A percentile compares a stretch with the other conserved stretches of the same genome.
Conservation (phyloP, 2,329 filamentous ascomycete genomes). For the Clonostachys byssicola region DNA sequence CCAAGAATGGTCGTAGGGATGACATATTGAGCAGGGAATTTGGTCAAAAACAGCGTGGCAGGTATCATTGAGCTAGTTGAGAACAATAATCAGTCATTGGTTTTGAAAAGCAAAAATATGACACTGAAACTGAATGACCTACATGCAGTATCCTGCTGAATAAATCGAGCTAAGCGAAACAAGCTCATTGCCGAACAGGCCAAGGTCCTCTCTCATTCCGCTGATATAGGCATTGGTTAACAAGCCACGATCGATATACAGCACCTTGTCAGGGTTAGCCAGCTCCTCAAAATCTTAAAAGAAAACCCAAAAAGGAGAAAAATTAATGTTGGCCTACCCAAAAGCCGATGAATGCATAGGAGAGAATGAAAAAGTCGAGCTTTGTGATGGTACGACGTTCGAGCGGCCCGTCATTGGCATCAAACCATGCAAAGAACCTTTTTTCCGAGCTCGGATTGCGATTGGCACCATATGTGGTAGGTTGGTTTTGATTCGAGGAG, state of each 20-base stretch:
- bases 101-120: too few relatives aligned
- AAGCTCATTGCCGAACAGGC: conserved; percentile 46
- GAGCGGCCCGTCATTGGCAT: not conserved
- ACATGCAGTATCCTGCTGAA: conserved; percentile 26
- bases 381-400: conserved; percentile 32
- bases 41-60: conserved; percentile 44
- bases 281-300: not conserved
- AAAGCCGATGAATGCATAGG: conserved; percentile 49
- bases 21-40: conserved; percentile 40
- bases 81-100: conserved; percentile 24
- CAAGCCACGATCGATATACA: not conserved
- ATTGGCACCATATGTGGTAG: too few relatives aligned
- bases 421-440: not conserved
- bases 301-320: not conserved
- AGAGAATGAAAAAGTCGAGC: conserved; percentile 50
- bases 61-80: conserved; percentile 23
- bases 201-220: conserved; percentile 46
- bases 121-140: conserved; percentile 15
- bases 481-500: too few relatives aligned
- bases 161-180: conserved; percentile 41
- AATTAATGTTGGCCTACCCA: conserved; percentile 52
- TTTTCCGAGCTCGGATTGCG: not conserved
- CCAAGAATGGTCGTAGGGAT: conserved; percentile 45
- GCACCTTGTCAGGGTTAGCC: not conserved
- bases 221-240: conserved; percentile 51